Conservation (phyloP, 257 asterid genomes). For the Ilex asprella region DNA sequence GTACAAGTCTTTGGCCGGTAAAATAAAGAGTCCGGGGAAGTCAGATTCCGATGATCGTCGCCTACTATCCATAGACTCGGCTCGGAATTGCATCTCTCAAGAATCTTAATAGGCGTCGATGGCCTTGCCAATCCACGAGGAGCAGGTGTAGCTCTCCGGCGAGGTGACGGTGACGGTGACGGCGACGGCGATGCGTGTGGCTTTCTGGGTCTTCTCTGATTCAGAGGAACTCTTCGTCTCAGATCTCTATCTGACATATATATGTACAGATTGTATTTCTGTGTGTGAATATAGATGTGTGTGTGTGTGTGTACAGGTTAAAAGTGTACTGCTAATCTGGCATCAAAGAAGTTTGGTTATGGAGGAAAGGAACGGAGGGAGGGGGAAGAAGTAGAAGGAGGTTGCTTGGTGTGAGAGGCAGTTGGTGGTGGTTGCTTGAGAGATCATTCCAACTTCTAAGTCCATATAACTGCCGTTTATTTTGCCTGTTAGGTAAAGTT, state of each 20-base stretch:
- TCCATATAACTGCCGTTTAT: too few relatives aligned
- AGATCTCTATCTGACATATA: conserved; percentile 37
- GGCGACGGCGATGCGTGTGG: conserved; percentile 18
- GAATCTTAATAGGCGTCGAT: conserved; percentile 8
- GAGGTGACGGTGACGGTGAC: conserved; percentile 12
- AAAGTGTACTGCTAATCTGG: too few relatives aligned
- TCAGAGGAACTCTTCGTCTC: conserved; percentile 30
- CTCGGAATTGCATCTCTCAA: conserved; percentile 43
- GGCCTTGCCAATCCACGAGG: conserved; percentile 13
- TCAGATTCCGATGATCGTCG: conserved; percentile 10
- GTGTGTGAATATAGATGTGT: too few relatives aligned
- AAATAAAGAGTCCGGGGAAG: conserved; percentile 15
- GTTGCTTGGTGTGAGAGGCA: too few relatives aligned
- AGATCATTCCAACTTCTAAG: too few relatives aligned
- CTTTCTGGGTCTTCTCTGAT: conserved; percentile 28
- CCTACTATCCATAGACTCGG: conserved; percentile 23
- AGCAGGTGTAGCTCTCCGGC: conserved; percentile 14
- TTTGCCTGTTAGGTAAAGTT: too few relatives aligned
- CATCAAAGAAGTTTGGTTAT: too few relatives aligned
- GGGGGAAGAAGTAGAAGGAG: too few relatives aligned
- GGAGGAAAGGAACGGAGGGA: too few relatives aligned
- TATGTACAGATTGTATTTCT: not conserved
- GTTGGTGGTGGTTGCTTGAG: too few relatives aligned
- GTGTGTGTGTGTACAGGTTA: too few relatives aligned
- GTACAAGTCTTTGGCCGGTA: conserved; percentile 41